Percentiles rank a stretch among this genome's conserved stretches.
Evolutionary conservation across 23 red algal genomes (phyloP).

Genomic region (Cyanidium caldarium): DNA sequence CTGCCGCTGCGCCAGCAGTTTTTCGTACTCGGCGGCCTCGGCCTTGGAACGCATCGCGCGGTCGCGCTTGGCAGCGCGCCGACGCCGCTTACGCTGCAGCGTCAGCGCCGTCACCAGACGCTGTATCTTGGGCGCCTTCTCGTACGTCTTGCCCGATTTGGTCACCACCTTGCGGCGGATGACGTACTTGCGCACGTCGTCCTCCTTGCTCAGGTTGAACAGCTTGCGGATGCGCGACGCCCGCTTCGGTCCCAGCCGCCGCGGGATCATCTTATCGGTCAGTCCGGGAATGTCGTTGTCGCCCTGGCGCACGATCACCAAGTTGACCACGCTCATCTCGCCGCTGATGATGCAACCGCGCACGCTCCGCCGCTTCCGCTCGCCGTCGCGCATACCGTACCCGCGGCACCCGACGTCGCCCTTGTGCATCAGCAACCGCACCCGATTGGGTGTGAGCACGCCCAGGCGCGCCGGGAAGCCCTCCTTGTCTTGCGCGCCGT

Average conservation of each 20-base stretch:
- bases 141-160: conserved; percentile 81
- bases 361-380: conserved; percentile 81
- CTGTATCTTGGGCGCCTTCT: conserved; percentile 98
- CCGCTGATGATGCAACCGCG: conserved; percentile 91
- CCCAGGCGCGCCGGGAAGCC: conserved; percentile 96
- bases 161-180: conserved; percentile 82
- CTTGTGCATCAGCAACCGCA: conserved; percentile 78
- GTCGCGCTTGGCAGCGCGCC: conserved; percentile 35
- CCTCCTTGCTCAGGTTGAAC: conserved; percentile 89
- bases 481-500: conserved; percentile 99
- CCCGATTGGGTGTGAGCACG: conserved; percentile 78
- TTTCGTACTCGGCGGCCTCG: conserved; percentile 86
- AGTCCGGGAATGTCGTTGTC: conserved; percentile 54
- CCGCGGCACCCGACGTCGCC: conserved; percentile 69
- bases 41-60: conserved; percentile 29
- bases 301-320: conserved; percentile 75
- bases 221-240: conserved; percentile 90
- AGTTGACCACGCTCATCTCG: conserved; percentile 77
- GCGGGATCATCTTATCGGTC: conserved; percentile 62
- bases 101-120: conserved; percentile 77
- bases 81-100: conserved; percentile 84
- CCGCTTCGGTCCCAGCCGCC: conserved; percentile 93
- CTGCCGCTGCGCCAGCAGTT: conserved; percentile 57
- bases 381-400: conserved; percentile 88
- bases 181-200: conserved; percentile 99